Percentiles rank a stretch among this genome's conserved stretches.
Conservation (phyloP, 192 early-diverging fungal genomes). For the Chytriomyces sp. region DNA sequence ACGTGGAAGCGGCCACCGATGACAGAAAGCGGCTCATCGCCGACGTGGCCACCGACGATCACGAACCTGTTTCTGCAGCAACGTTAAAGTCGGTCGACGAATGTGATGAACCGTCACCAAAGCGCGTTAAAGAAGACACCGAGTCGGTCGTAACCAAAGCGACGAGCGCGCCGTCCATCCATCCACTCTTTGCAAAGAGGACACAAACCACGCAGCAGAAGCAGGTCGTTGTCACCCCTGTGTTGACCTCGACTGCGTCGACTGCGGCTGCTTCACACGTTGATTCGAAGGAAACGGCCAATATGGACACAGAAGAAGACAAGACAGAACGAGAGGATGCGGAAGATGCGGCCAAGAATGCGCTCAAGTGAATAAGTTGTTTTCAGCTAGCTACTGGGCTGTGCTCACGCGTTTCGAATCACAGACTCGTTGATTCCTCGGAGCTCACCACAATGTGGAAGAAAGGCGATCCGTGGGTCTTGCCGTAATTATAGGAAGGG, state of each 20-base stretch:
- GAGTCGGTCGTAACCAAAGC: not conserved
- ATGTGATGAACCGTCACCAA: not conserved
- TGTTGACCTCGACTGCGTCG: not conserved
- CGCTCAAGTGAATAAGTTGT: not conserved
- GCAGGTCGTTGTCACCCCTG: not conserved
- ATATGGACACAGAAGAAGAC: not conserved
- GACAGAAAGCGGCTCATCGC: not conserved
- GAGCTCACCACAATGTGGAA: constrained; percentile 5
- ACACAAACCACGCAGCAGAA: not conserved
- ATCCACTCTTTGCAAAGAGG: constrained; percentile 9
- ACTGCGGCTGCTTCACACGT: not conserved
- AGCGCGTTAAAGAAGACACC: not conserved
- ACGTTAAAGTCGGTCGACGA: not conserved
- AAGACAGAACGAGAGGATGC: no score
- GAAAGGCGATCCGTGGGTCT: constrained; percentile 19
- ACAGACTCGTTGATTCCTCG: not conserved
- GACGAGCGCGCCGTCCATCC: not conserved
- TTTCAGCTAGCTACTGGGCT: not conserved
- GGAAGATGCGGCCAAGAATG: constrained; percentile 2
- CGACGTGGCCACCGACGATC: not conserved
- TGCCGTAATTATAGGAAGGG: not conserved
- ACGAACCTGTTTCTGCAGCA: not conserved
- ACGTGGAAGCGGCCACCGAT: not conserved
- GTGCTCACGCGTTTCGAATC: not conserved
- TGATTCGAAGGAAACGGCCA: not conserved